Base-by-base conservation (phyloP, 1,284 basidiomycete species). In the Coniferiporia sulphurascens region DNA sequence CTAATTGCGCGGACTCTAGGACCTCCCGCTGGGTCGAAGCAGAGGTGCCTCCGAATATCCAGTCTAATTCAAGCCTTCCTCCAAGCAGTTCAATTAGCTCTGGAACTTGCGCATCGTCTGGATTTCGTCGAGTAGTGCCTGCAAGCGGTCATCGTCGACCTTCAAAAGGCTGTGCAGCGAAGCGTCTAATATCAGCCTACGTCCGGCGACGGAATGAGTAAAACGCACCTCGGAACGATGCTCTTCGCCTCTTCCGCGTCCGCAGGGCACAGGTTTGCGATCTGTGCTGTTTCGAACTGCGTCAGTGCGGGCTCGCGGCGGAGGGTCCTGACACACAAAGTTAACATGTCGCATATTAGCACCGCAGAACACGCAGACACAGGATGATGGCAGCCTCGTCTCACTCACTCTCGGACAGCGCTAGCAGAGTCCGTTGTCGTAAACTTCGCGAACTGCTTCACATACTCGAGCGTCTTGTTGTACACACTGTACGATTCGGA, bases 181-280 rank as follows among this genome's bases (percentile, higher is more conserved):
- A 4, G 6, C 44, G 12, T 52, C 19, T 55, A 10, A 21, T 10
- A 52, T 54, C 34, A 60, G 38, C 58, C 56, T 48, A 54, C 12
- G 38, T 15, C 4, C 44, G 19, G 8, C 15, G n/a, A 7, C 3
- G 44, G 62, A 52, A 54, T 3, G 10, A 43, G n/a, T 7, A 4
- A 58, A 10, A 63, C 74, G 49, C 59, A 87, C 91, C 93, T 95
- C 4, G 94, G 93, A 55, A 97, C 80, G 56, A 95, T 81, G 66
- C 91, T 93, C 75, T 94, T 95, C 15, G 94, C 89, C 71, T 96
- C 94, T 64, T 96, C 94, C 3, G 91, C 83, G 63, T 88, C 86
- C 45, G 86, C 90, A 13, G 94, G 92, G 68, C 91, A 93, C 58
- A 97, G 72, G 68, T 95, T 95, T 21, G 92, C 93, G 49, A 97